Conservation (phyloP, 108 stramenopile species). For the Heterococcus sp. region DNA sequence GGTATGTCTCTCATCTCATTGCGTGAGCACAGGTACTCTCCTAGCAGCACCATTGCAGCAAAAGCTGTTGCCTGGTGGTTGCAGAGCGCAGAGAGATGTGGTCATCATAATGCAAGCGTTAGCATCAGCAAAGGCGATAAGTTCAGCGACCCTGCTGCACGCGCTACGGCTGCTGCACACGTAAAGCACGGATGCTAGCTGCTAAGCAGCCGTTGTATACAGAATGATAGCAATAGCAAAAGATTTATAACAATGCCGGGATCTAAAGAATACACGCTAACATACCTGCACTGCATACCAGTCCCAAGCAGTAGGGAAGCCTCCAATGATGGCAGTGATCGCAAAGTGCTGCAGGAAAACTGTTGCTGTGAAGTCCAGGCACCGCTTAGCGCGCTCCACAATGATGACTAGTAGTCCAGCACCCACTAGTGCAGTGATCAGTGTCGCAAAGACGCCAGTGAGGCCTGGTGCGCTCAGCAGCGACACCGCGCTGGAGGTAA, state of each 20-base stretch:
- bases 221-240: too few species aligned
- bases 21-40: neutral
- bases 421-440: neutral
- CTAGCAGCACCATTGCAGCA: neutral
- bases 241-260: too few species aligned
- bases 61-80: neutral
- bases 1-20: neutral
- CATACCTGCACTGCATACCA: conserved; percentile 38
- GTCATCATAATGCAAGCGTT: too few species aligned
- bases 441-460: neutral
- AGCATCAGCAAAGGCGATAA: neutral
- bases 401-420: conserved; percentile 34
- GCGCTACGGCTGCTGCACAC: neutral
- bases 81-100: neutral
- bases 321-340: conserved; percentile 12
- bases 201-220: neutral
- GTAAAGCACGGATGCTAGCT: neutral
- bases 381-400: conserved; percentile 49
- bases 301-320: conserved; percentile 26
- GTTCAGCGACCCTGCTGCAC: neutral
- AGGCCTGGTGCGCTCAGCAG: neutral
- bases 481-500: neutral
- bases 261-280: neutral
- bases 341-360: conserved; percentile 24
- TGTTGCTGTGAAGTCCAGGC: conserved; percentile 47